Percentiles rank a stretch among this genome's conserved stretches.
phyloP scores from a whole-genome alignment of 2,329 filamentous ascomycete species.

The Lanzia echinophila region DNA sequence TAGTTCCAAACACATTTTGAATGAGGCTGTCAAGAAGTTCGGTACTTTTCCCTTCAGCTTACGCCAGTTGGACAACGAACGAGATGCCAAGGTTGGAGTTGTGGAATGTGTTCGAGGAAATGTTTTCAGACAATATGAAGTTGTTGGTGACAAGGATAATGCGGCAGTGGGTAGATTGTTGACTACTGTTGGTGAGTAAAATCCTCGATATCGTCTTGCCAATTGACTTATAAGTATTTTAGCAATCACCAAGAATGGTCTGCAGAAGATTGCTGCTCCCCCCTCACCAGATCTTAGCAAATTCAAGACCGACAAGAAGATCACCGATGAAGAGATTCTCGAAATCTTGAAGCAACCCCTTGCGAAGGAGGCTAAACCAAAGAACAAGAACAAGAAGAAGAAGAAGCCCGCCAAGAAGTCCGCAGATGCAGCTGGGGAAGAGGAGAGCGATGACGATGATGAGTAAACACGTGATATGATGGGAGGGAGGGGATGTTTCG shows the following conservation, averaged over 20 bases:
- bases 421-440: slow-evolving; percentile 26
- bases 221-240: slow-evolving; percentile 23
- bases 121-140: slow-evolving; percentile 92
- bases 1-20: slow-evolving; percentile 85
- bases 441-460: slow-evolving; percentile 31
- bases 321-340: slow-evolving; percentile 89
- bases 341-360: slow-evolving; percentile 89
- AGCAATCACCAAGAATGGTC: slow-evolving; percentile 97
- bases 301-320: slow-evolving; percentile 95
- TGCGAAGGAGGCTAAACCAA: slow-evolving; percentile 81
- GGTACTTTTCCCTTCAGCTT: slow-evolving; percentile 96
- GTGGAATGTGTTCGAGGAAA: slow-evolving; percentile 92
- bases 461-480: slow-evolving; percentile 28
- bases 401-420: slow-evolving; percentile 46
- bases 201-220: background rate
- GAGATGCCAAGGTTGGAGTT: slow-evolving; percentile 89
- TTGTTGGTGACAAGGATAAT: slow-evolving; percentile 88
- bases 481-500: background rate
- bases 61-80: slow-evolving; percentile 93
- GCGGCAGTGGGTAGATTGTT: slow-evolving; percentile 79
- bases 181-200: slow-evolving; percentile 79
- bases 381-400: slow-evolving; percentile 78
- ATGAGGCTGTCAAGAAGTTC: slow-evolving; percentile 95
- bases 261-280: slow-evolving; percentile 77
- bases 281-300: slow-evolving; percentile 70